Percentiles rank a stretch among this genome's conserved stretches.
Evolutionary conservation across 2,329 filamentous ascomycete species (phyloP).

Genomic region (Paraphaeosphaeria sporulosa): DNA sequence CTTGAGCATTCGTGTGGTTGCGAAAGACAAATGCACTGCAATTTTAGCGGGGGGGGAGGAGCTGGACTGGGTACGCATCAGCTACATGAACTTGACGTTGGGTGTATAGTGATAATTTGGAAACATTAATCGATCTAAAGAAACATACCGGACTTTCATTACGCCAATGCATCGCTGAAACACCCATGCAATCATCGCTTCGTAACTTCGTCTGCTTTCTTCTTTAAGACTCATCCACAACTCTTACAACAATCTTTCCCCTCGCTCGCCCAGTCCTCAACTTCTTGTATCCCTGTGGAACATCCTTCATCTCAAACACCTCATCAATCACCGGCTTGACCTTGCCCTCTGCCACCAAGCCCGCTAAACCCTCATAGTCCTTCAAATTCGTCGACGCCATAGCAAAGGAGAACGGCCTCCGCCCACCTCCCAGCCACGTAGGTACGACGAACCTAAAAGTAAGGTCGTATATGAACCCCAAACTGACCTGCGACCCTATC

Average conservation of each 20-base stretch:
- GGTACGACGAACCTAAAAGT: not conserved
- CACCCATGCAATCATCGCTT: too few relatives aligned
- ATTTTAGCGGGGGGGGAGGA: too few relatives aligned
- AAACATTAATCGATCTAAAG: too few relatives aligned
- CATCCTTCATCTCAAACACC: conserved; percentile 63
- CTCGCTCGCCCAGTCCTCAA: conserved; percentile 63
- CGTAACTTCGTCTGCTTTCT: too few relatives aligned
- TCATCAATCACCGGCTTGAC: conserved; percentile 65
- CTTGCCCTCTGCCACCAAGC: conserved; percentile 66
- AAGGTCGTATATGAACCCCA: not conserved
- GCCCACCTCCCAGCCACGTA: not conserved
- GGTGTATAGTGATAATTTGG: too few relatives aligned
- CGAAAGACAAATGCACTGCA: too few relatives aligned
- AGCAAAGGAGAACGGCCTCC: not conserved
- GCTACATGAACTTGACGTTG: too few relatives aligned
- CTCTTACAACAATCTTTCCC: conserved; percentile 65
- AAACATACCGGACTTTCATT: too few relatives aligned
- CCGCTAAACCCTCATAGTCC: conserved; percentile 48
- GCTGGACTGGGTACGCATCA: too few relatives aligned
- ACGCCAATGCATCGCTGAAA: too few relatives aligned
- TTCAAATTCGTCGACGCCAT: not conserved
- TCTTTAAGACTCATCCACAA: not conserved
- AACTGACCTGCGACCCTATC: not conserved
- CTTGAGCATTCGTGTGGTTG: too few relatives aligned
- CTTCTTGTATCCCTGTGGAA: conserved; percentile 64